Base-by-base conservation (phyloP, 306 rosid species). In the Trifolium repens region DNA sequence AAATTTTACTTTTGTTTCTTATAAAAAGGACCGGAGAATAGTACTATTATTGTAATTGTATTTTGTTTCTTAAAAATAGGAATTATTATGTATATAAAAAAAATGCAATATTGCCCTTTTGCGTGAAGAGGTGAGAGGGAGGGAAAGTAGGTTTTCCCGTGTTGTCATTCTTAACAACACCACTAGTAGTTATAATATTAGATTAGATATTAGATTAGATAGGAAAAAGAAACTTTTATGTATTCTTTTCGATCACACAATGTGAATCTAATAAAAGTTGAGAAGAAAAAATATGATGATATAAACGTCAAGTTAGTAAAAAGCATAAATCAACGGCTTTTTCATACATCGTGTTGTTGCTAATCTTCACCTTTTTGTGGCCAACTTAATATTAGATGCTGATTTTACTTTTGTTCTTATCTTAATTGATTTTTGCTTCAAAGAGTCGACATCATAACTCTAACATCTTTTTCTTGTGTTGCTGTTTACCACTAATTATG, bases 161-260 rank as follows among this genome's bases (percentile, higher is more conserved):
- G 42, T 8, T 39, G 42, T 39, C 42, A 39, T 39, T 39, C 42
- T 7, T 39, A 39, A 39, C 42, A 39, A 39, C 42, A 39, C 9
- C 42, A 39, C 42, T 39, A 39, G 9, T 39, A 39, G 42, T 9
- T 39, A 39, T 22, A 22, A 22, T 22, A 39, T n/a, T n/a, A n/a
- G n/a, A n/a, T n/a, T n/a, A n/a, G n/a, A n/a, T n/a, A n/a, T n/a
- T n/a, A n/a, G n/a, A n/a, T n/a, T n/a, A n/a, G n/a, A 58, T 24
- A 58, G n/a, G 4, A 50, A 11, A 60, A 60, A 65, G 50, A 67
- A 79, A 59, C 77, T 65, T 80, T 9, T 73, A 11, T 64, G 46
- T 55, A 67, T 71, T 84, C 76, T 83, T 85, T 77, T 73, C 14
- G 68, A 86, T 15, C 64, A 58, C 87, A 81, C 69, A 72, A 77